Evolutionary conservation across 2,329 filamentous ascomycete genomes (phyloP).

Genomic region (Aspergillus sojae): DNA sequence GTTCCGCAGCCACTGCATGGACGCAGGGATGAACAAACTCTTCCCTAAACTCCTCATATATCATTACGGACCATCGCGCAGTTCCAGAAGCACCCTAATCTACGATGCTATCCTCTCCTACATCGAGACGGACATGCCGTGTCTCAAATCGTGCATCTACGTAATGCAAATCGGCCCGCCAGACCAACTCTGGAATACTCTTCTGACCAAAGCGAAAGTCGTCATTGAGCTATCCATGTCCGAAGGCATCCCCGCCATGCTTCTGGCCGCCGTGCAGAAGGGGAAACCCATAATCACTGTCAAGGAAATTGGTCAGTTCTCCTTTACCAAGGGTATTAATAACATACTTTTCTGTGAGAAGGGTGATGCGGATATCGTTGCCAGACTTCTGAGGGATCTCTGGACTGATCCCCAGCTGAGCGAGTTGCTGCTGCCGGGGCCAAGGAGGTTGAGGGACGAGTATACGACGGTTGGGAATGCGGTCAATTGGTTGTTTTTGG

Average conservation of each 20-base stretch:
- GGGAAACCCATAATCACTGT: slow-evolving; percentile 1
- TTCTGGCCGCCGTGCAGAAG: slow-evolving; percentile 8
- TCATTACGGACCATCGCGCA: too few relatives aligned
- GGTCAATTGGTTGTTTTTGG: background rate
- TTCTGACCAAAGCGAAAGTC: slow-evolving; percentile 9
- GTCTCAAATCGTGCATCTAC: background rate
- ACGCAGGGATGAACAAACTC: background rate
- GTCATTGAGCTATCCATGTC: slow-evolving; percentile 9
- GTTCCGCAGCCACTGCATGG: background rate
- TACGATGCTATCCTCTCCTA: too few relatives aligned
- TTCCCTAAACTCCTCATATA: background rate
- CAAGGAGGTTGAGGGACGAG: background rate
- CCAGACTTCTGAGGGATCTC: background rate
- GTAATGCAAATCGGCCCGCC: slow-evolving; percentile 11
- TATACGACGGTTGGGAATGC: background rate
- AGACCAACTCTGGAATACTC: slow-evolving; percentile 15
- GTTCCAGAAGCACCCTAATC: too few relatives aligned
- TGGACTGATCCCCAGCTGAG: background rate
- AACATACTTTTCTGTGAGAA: too few relatives aligned
- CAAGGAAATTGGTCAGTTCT: background rate
- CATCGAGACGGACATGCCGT: background rate
- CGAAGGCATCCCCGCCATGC: slow-evolving; percentile 11
- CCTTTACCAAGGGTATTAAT: too few relatives aligned
- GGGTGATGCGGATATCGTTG: too few relatives aligned
- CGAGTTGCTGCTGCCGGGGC: background rate